Percentiles rank a stretch among this genome's conserved stretches.
Evolutionary conservation across 768 basidiomycete genomes (phyloP).

Genomic region (Rickenella mellea): DNA sequence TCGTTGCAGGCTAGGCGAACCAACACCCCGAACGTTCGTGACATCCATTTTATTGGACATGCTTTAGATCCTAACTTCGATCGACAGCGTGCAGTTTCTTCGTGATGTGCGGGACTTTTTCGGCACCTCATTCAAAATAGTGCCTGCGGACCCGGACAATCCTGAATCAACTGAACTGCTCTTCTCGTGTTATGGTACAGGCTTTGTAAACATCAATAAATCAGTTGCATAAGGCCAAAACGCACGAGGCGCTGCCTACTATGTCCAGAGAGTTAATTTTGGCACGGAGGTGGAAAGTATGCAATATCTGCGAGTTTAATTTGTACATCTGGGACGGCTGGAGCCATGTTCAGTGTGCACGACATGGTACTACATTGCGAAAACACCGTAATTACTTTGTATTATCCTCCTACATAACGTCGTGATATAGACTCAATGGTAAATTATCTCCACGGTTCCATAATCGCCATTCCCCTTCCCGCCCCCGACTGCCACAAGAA

Average conservation of each 20-base stretch:
- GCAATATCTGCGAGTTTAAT: too few species aligned
- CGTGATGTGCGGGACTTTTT: constrained; percentile 76
- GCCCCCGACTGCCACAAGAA: constrained; percentile 52
- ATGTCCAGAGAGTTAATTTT: too few species aligned
- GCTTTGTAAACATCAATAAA: constrained; percentile 84
- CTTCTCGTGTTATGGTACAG: constrained; percentile 87
- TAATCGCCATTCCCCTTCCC: constrained; percentile 57
- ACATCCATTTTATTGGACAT: neutral
- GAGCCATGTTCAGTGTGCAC: too few species aligned
- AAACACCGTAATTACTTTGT: neutral
- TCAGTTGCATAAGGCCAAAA: constrained; percentile 44
- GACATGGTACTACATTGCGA: too few species aligned
- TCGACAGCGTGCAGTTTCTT: constrained; percentile 77
- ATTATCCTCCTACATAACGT: neutral
- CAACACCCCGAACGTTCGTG: constrained; percentile 73
- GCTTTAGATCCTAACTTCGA: constrained; percentile 7
- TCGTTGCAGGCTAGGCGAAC: constrained; percentile 75
- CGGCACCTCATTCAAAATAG: constrained; percentile 90
- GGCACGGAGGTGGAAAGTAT: too few species aligned
- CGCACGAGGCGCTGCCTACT: too few species aligned
- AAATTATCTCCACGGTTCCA: constrained; percentile 71
- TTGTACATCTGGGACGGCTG: too few species aligned
- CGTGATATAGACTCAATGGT: constrained; percentile 35
- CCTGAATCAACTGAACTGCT: constrained; percentile 49
- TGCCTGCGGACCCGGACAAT: constrained; percentile 44